These are phyloP conservation scores for Pseudonitzschia multiseries DNA, from an alignment of 108 stramenopile genomes.

Conservation along the genomic window DNA sequence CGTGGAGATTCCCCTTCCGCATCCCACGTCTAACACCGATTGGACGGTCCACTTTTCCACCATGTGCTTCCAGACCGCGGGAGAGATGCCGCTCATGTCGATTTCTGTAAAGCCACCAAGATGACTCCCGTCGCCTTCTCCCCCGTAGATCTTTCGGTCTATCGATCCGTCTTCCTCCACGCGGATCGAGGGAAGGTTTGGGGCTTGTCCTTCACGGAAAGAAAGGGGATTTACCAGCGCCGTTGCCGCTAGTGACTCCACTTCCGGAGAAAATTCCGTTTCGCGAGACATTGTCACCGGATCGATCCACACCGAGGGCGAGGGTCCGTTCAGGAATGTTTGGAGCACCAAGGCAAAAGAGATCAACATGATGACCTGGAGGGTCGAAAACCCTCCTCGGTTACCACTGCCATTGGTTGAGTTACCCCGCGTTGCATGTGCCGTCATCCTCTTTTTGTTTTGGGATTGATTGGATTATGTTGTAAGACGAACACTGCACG, in stretches of 20 bases:
- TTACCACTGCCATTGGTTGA: no score
- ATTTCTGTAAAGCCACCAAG: constrained; percentile 76
- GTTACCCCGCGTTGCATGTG: no score
- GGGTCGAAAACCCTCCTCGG: neutral
- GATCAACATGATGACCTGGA: neutral
- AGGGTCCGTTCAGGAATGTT: neutral
- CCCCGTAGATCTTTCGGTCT: constrained; percentile 51
- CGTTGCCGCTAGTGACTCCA: neutral
- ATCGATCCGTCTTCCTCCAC: neutral
- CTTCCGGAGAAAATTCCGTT: neutral
- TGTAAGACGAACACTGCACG: no score
- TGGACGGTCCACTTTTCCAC: constrained; percentile 56
- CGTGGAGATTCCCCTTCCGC: constrained; percentile 70
- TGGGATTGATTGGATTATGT: no score
- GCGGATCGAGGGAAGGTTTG: constrained; percentile 2
- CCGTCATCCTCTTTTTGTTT: no score
- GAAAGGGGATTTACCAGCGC: neutral
- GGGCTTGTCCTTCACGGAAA: constrained; percentile 1
- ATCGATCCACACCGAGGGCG: no score
- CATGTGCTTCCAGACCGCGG: constrained; percentile 53
- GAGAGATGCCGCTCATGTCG: constrained; percentile 53
- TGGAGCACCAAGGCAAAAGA: neutral
- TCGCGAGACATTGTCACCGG: neutral
- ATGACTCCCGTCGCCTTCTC: constrained; percentile 70
- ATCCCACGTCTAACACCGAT: constrained; percentile 79